These are phyloP conservation scores for Fusarium sacchari DNA, from an alignment of 2,329 filamentous ascomycete genomes.

Conservation along the genomic window DNA sequence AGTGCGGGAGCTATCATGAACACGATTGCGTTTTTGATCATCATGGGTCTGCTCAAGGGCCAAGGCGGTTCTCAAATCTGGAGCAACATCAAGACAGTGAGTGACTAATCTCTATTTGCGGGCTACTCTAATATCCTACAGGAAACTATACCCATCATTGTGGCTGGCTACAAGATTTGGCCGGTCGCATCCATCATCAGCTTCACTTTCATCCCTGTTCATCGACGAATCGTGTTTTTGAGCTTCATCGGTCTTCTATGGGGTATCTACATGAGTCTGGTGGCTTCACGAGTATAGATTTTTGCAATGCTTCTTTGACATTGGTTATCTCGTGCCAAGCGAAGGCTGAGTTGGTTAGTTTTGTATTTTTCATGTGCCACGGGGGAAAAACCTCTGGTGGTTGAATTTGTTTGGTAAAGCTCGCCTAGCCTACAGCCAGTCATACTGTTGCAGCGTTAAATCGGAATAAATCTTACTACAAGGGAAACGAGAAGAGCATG, in stretches of 20 bases:
- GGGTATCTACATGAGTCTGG: slow-evolving; percentile 63
- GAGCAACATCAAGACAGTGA: slow-evolving; percentile 51
- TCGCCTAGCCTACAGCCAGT: not conserved
- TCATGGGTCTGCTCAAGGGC: slow-evolving; percentile 59
- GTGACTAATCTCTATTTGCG: not conserved
- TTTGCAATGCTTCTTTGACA: not conserved
- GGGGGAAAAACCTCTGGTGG: accelerated
- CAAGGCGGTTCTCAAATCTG: slow-evolving; percentile 51
- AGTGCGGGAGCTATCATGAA: slow-evolving; percentile 58
- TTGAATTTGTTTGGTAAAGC: not conserved
- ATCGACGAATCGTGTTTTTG: slow-evolving; percentile 60
- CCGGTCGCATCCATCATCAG: slow-evolving; percentile 62
- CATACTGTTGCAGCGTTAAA: not conserved
- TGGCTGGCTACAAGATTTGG: slow-evolving; percentile 63
- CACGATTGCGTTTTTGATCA: slow-evolving; percentile 57
- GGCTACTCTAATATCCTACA: slow-evolving; percentile 18
- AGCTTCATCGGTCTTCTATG: slow-evolving; percentile 60
- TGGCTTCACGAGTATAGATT: slow-evolving; percentile 53
- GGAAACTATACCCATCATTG: slow-evolving; percentile 59
- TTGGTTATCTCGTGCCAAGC: accelerated
- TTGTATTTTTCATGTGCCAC: not conserved
- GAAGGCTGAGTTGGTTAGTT: not conserved
- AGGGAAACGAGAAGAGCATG: not conserved
- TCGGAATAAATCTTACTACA: no score
- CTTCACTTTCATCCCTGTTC: slow-evolving; percentile 61